Evolutionary conservation across 768 basidiomycete species (phyloP), one percentile per base, ranked within the genome.

Genomic region (Tulasnella calospora): DNA sequence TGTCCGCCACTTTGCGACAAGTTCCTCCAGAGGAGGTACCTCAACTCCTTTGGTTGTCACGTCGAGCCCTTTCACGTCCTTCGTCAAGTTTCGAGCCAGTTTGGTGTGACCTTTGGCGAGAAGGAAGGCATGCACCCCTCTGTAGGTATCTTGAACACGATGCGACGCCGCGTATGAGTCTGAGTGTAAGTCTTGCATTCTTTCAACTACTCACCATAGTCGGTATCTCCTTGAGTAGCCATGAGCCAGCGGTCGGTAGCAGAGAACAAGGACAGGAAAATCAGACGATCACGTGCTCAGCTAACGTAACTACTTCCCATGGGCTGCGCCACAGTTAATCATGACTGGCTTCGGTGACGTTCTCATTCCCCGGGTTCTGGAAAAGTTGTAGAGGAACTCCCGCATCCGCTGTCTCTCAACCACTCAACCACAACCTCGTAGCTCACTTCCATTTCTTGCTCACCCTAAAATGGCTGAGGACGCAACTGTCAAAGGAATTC

Each of bases 401-500:
- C 71, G 30, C 71, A 23, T 40, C 38, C 71, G 17, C 46, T 30
- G 19, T n/a, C 10, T 2, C 44, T 41, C 9, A 55, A 44, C 17
- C 44, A 44, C 44, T 44, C 73, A 19, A 74, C 38, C 51, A 74
- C 44, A 17, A 10, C 21, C 36, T 76, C 55, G 23, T n/a, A 10
- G 21, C 15, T 13, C 33, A 27, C 35, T 21, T 15, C 33, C 74
- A 9, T 23, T 35, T 67, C 30, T 33, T 13, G 9, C 61, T 33
- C 15, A 27, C 33, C 44, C 61, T 0, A 67, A 38, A 41, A 80
- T 79, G 79, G 72, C 41, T 33, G 71, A 38, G 23, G 79, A 79
- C 40, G 35, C 80, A n/a, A 87, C 91, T 81, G 91, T 97, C 89
- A 97, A 97, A 86, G 93, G 94, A 55, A 88, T 91, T 73, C 86